A percentile compares a stretch with the other conserved stretches of the same genome.
phyloP scores from a whole-genome alignment of 768 basidiomycete species.

The Mycena alexandri region DNA sequence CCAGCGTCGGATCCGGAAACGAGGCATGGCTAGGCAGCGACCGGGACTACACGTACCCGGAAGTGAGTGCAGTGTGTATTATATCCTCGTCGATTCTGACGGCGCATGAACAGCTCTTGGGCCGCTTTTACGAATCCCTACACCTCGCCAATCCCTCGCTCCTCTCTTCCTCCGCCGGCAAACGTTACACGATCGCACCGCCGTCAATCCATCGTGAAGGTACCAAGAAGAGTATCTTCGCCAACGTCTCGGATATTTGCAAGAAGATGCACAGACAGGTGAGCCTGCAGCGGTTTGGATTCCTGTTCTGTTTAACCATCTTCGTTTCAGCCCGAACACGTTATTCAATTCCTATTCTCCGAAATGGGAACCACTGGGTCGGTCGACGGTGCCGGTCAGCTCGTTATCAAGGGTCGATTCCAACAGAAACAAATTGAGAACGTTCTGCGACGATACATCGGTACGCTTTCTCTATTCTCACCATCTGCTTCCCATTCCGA shows the following conservation, averaged over 20 bases:
- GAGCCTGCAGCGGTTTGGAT: constrained; percentile 25
- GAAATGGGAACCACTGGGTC: constrained; percentile 99
- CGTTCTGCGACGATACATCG: constrained; percentile 95
- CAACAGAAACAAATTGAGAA: constrained; percentile 99
- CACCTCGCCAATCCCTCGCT: constrained; percentile 96
- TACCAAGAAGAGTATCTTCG: constrained; percentile 97
- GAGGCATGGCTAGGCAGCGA: constrained; percentile 95
- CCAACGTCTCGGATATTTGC: constrained; percentile 97
- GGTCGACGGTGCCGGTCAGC: constrained; percentile 90
- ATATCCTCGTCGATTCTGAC: constrained; percentile 7
- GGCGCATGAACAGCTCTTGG: constrained; percentile 76
- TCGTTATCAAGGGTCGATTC: constrained; percentile 98
- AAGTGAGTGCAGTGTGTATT: constrained; percentile 63
- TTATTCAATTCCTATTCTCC: constrained; percentile 96
- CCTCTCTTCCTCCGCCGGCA: constrained; percentile 82
- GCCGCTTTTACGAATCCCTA: constrained; percentile 90
- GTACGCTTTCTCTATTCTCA: constrained; percentile 54
- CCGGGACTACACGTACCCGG: constrained; percentile 95
- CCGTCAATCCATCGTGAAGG: constrained; percentile 95
- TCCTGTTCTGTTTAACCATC: background rate
- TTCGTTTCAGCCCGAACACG: constrained; percentile 85
- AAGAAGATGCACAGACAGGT: constrained; percentile 94
- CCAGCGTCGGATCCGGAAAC: constrained; percentile 77
- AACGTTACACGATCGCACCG: constrained; percentile 97
- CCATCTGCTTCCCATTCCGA: background rate